Conservation (phyloP, 768 basidiomycete species). For the Imleria badia region DNA sequence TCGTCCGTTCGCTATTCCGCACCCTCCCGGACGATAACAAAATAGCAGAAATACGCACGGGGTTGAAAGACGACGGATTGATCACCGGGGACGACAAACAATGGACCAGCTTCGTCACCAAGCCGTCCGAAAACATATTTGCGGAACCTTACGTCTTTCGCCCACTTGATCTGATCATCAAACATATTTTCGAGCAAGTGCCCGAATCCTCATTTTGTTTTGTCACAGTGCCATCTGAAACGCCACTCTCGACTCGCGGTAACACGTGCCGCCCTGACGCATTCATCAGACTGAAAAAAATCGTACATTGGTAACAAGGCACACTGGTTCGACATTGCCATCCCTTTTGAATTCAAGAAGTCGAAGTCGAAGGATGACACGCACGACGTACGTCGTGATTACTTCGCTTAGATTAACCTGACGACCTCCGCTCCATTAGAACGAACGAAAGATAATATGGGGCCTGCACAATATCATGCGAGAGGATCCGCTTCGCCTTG, state of each 20-base stretch:
- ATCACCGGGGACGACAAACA: not conserved
- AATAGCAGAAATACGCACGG: not conserved
- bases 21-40: too few relatives aligned
- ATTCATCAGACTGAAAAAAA: not conserved
- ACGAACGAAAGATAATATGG: constrained; percentile 26
- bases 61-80: not conserved
- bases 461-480: constrained; percentile 27
- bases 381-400: not conserved
- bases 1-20: not conserved
- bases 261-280: constrained; percentile 11
- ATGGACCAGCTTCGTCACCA: not conserved
- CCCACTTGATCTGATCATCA: not conserved
- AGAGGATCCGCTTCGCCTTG: constrained; percentile 25
- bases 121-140: not conserved
- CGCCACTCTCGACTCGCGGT: not conserved
- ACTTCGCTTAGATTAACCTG: not conserved
- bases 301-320: too few relatives aligned
- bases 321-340: constrained; percentile 11
- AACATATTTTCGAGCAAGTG: not conserved
- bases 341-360: constrained; percentile 12
- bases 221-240: not conserved
- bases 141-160: not conserved
- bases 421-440: constrained; percentile 1
- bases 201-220: not conserved
- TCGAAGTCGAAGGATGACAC: too few relatives aligned